phyloP scores from a whole-genome alignment of 176 grass and related monocot genomes.

The Zoysia pacifica region DNA sequence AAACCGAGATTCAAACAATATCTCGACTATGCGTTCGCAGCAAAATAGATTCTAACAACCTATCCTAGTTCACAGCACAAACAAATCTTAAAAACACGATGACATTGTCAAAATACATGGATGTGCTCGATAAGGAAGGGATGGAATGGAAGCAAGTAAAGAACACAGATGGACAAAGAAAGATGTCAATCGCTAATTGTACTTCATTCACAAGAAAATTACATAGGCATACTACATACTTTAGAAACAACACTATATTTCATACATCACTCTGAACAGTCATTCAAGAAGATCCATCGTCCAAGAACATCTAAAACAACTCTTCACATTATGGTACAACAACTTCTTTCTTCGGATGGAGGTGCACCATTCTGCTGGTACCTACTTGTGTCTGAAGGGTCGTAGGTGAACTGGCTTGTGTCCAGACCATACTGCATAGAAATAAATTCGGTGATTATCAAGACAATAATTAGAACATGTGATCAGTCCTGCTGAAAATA shows the following conservation, averaged over 20 bases:
- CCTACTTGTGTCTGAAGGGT: constrained; percentile 72
- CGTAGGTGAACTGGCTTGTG: constrained; percentile 86
- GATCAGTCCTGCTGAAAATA: constrained; percentile 8
- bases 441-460: constrained; percentile 15
- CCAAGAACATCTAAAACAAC: background rate
- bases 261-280: constrained; percentile 37
- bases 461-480: background rate
- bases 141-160: background rate
- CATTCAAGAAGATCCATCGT: constrained; percentile 30
- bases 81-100: background rate
- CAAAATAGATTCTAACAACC: background rate
- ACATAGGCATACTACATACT: constrained; percentile 13
- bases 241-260: constrained; percentile 25
- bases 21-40: background rate
- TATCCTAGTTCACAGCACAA: background rate
- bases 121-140: background rate
- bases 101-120: background rate
- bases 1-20: background rate
- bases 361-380: constrained; percentile 62
- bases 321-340: constrained; percentile 73
- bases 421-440: constrained; percentile 86
- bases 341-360: constrained; percentile 63
- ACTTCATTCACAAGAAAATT: constrained; percentile 41
- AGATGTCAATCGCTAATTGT: constrained; percentile 23
- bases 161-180: background rate